Conservation (phyloP, 352 stramenopile genomes). For the Globisporangium canariense region DNA sequence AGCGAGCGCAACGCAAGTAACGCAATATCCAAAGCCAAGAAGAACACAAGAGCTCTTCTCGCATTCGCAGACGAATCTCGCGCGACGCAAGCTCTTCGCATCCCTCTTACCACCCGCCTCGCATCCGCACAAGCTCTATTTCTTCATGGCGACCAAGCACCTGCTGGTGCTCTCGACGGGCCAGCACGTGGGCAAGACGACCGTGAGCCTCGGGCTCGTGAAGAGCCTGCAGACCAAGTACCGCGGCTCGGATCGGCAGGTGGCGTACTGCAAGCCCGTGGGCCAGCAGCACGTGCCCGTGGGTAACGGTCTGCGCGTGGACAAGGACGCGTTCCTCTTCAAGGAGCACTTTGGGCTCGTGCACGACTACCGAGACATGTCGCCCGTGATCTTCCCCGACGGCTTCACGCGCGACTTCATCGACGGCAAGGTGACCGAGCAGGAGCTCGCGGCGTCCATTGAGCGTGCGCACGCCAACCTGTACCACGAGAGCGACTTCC, state of each 20-base stretch:
- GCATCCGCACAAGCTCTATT: neutral
- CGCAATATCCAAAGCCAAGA: neutral
- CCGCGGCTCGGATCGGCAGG: slow-evolving; percentile 45
- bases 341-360: slow-evolving; percentile 96
- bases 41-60: neutral
- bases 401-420: slow-evolving; percentile 97
- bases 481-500: slow-evolving; percentile 84
- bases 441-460: slow-evolving; percentile 81
- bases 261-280: slow-evolving; percentile 95
- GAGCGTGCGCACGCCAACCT: slow-evolving; percentile 77
- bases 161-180: slow-evolving; percentile 88
- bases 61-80: neutral
- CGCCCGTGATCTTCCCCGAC: slow-evolving; percentile 94
- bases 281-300: slow-evolving; percentile 92
- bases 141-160: slow-evolving; percentile 55
- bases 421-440: slow-evolving; percentile 91
- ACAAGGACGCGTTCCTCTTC: slow-evolving; percentile 94
- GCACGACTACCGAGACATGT: slow-evolving; percentile 97
- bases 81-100: neutral
- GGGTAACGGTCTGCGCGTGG: slow-evolving; percentile 78
- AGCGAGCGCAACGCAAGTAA: too few species aligned
- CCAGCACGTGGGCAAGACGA: slow-evolving; percentile 98
- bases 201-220: slow-evolving; percentile 92
- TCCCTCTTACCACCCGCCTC: neutral
- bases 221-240: slow-evolving; percentile 93